Base-by-base conservation (phyloP, 805 yeast genomes). In the Kodamaea hsintzibuensis region DNA sequence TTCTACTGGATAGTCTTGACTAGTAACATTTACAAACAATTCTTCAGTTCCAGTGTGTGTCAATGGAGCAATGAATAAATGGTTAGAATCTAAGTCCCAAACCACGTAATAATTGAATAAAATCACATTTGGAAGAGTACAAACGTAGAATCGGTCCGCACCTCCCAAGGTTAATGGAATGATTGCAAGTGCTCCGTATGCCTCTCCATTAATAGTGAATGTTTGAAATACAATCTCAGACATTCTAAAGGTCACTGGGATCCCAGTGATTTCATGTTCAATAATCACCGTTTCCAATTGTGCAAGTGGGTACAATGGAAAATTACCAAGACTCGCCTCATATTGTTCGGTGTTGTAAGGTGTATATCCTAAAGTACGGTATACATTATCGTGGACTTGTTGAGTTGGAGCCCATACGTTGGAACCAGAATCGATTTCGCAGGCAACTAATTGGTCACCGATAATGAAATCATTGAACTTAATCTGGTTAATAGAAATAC, bases 391-490 rank as follows among this genome's bases (percentile, higher is more conserved):
- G 33, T 43, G 49, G 9, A 63, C 52, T 5, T 54, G 53, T 12
- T 49, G 51, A 5, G 65, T 53, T 12, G 59, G 55, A 6, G 57
- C 64, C 47, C 58, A 51, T 8, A 54, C 55, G 43, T 58, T 57
- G 7, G 62, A 53, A 2, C 63, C 65, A 1, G 62, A 49, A 50
- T 63, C 67, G 25, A 63, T 49, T 14, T 58, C 54, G 47, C 60
- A 62, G 14, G 55, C 53, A 13, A 56, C 46, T 12, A 44, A 55
- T 47, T 63, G 58, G 47, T 47, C 45, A 1, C 62, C 57, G 12
- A 60, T 53, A n/a, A 49, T 33, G 7, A 16, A 38, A 8, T 46
- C 56, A 10, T 35, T 50, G 13, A 60, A 18, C 27, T 50, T 51
- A 13, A 60, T 43, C 1, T 48, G 19, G 40, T 59, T 58, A 14